Conservation (phyloP, 129 eudicot genomes). For the Flaveria bidentis region DNA sequence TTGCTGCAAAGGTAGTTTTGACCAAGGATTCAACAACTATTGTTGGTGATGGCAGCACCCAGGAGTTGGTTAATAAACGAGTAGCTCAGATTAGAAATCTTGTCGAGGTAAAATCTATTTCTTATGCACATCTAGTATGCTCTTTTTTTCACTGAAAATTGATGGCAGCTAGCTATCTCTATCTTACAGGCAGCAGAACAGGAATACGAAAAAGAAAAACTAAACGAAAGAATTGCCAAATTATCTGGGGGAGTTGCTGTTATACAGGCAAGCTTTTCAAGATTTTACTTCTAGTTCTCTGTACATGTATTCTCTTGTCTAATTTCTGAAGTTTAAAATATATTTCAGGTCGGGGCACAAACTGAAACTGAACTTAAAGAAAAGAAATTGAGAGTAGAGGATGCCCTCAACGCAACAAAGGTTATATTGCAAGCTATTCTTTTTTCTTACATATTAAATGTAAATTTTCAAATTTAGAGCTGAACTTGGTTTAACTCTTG, state of each 20-base stretch:
- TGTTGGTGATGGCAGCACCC: constrained; percentile 82
- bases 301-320: not conserved
- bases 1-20: constrained; percentile 72
- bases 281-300: not conserved
- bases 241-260: constrained; percentile 82
- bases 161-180: not conserved
- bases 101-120: constrained; percentile 44
- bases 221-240: constrained; percentile 79
- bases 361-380: constrained; percentile 82
- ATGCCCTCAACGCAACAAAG: constrained; percentile 83
- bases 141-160: not conserved
- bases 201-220: constrained; percentile 64
- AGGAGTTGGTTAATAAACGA: constrained; percentile 57
- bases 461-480: not conserved
- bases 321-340: not conserved
- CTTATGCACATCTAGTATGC: not conserved
- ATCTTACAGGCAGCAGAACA: constrained; percentile 59
- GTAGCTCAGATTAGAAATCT: constrained; percentile 68
- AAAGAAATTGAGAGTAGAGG: constrained; percentile 73
- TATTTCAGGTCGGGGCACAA: constrained; percentile 71
- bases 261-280: constrained; percentile 47
- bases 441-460: not conserved
- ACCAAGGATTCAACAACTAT: constrained; percentile 70
- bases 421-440: constrained; percentile 29
- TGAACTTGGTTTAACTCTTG: not conserved